These are phyloP conservation scores for Bacidia rubella DNA, from an alignment of 495 filamentous ascomycete species.

Conservation along the genomic window DNA sequence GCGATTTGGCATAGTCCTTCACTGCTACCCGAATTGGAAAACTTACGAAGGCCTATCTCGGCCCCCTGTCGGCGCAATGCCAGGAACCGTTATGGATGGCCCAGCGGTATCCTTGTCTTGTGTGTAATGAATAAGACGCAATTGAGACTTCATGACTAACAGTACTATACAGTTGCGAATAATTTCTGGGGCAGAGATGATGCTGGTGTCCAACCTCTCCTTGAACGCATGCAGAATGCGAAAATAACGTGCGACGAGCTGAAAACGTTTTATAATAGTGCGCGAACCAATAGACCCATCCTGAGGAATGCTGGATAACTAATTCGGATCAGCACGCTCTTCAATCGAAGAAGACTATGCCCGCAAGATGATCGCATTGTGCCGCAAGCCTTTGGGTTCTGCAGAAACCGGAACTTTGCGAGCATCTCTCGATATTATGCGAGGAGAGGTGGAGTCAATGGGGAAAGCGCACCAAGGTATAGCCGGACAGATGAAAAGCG, in stretches of 20 bases:
- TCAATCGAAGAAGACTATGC: slow-evolving; percentile 96
- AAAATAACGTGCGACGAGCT: slow-evolving; percentile 94
- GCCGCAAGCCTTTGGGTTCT: slow-evolving; percentile 82
- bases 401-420: slow-evolving; percentile 73
- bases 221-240: slow-evolving; percentile 91
- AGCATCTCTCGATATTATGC: slow-evolving; percentile 69
- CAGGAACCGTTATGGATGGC: slow-evolving; percentile 46
- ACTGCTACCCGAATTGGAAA: no score
- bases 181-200: slow-evolving; percentile 99
- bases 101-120: slow-evolving; percentile 53
- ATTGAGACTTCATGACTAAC: neutral
- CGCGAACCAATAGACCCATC: slow-evolving; percentile 30
- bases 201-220: slow-evolving; percentile 80
- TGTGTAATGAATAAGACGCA: slow-evolving; percentile 23
- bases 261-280: slow-evolving; percentile 82
- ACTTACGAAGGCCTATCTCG: neutral
- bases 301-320: neutral
- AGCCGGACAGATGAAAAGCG: slow-evolving; percentile 85
- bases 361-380: slow-evolving; percentile 75
- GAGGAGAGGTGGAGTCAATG: slow-evolving; percentile 87
- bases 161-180: slow-evolving; percentile 60
- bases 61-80: slow-evolving; percentile 32
- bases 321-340: slow-evolving; percentile 50
- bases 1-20: no score
- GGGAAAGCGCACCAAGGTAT: slow-evolving; percentile 84